These are phyloP conservation scores for Cicer cuneatum DNA, from an alignment of 306 rosid genomes.

Conservation along the genomic window DNA sequence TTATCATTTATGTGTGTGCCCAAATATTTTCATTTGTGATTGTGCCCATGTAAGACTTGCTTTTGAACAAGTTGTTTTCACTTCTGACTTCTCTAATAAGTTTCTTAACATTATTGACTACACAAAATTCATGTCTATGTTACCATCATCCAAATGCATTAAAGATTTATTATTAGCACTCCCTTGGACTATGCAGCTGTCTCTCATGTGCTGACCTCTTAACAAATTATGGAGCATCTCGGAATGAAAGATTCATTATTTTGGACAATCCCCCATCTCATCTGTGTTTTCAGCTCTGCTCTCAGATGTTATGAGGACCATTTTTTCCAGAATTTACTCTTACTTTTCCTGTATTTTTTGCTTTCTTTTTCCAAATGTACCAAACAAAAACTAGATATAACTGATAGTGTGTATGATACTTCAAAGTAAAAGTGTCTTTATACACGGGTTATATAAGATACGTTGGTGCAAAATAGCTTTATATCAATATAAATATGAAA, in stretches of 20 bases:
- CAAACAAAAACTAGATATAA: not conserved
- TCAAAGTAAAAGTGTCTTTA: slow-evolving; percentile 3
- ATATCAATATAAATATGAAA: not conserved
- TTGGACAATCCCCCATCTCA: not conserved
- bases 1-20: no score
- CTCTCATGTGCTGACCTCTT: not conserved
- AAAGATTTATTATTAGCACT: not conserved
- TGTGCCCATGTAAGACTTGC: no score
- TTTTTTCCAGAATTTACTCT: not conserved
- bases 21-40: no score
- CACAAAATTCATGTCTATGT: no score
- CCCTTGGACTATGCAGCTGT: not conserved
- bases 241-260: not conserved
- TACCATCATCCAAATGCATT: not conserved
- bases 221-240: not conserved
- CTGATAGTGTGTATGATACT: not conserved
- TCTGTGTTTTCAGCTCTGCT: not conserved
- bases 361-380: not conserved
- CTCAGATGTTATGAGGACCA: not conserved
- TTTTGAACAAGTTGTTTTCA: no score
- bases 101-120: no score
- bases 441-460: slow-evolving; percentile 15
- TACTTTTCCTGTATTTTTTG: not conserved
- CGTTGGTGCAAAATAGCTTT: not conserved
- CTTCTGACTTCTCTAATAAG: no score